A percentile compares a stretch with the other conserved stretches of the same genome.
Evolutionary conservation across 2,329 filamentous ascomycete species (phyloP).

Genomic region (Periconia macrospinosa): DNA sequence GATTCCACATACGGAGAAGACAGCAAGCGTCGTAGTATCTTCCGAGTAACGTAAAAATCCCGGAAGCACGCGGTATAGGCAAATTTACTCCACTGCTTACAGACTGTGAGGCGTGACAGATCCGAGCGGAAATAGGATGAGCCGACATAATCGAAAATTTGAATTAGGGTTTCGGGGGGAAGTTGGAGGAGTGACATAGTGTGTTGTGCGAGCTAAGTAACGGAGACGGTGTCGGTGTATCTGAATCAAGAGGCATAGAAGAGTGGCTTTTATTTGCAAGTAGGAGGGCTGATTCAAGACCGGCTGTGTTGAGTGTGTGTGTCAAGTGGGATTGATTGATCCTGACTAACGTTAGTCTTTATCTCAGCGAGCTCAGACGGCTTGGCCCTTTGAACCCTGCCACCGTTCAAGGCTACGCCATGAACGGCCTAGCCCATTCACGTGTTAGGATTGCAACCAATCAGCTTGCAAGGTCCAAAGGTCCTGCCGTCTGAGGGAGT

Average conservation of each 20-base stretch:
- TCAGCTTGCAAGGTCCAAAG: no score
- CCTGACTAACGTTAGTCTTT: no score
- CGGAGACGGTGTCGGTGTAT: slow-evolving; percentile 6
- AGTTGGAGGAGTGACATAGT: slow-evolving; percentile 23
- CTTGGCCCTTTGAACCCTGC: no score
- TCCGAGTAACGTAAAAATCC: slow-evolving; percentile 19
- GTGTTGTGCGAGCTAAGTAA: slow-evolving; percentile 16
- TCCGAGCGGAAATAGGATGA: slow-evolving; percentile 23
- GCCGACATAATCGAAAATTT: slow-evolving; percentile 21
- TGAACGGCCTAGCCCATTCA: no score
- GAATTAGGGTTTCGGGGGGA: slow-evolving; percentile 18
- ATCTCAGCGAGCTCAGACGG: not conserved
- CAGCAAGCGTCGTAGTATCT: slow-evolving; percentile 18
- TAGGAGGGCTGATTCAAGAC: slow-evolving; percentile 8
- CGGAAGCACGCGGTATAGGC: slow-evolving; percentile 20
- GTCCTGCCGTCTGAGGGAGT: no score
- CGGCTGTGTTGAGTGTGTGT: slow-evolving; percentile 7
- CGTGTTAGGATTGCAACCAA: no score
- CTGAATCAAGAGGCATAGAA: slow-evolving; percentile 1
- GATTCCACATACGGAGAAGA: slow-evolving; percentile 19
- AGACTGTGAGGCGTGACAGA: slow-evolving; percentile 22
- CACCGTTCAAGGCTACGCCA: no score
- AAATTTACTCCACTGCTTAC: slow-evolving; percentile 23
- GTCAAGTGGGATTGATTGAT: slow-evolving; percentile 1
- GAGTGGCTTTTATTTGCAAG: slow-evolving; percentile 8